These are phyloP conservation scores for Lophium mytilinum DNA, from an alignment of 495 filamentous ascomycete genomes.

Conservation along the genomic window DNA sequence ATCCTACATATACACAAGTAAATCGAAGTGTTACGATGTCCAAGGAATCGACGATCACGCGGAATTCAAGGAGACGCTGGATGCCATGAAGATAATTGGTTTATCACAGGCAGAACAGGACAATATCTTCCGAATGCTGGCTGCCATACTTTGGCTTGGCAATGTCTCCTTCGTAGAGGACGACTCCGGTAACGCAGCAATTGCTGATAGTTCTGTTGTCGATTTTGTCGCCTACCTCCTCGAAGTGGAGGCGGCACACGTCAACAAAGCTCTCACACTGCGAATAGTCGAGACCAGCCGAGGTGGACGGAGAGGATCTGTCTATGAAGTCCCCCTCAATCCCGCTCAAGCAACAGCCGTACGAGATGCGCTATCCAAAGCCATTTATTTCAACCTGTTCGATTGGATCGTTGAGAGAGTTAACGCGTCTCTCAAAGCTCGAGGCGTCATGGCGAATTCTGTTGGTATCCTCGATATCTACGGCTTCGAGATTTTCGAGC, in stretches of 20 bases:
- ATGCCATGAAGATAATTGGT: conserved; percentile 93
- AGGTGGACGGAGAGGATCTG: conserved; percentile 66
- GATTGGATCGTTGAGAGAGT: conserved; percentile 97
- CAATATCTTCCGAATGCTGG: conserved; percentile 92
- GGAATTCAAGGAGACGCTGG: conserved; percentile 85
- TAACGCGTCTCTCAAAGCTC: conserved; percentile 78
- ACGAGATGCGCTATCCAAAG: conserved; percentile 86
- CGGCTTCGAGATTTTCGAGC: conserved; percentile 98
- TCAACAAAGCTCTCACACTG: conserved; percentile 83
- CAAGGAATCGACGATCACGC: conserved; percentile 83
- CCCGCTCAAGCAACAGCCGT: conserved; percentile 85
- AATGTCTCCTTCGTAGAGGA: conserved; percentile 86
- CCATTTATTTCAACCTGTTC: conserved; percentile 94
- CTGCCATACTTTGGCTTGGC: conserved; percentile 88
- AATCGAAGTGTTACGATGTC: conserved; percentile 89
- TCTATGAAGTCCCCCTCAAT: conserved; percentile 92
- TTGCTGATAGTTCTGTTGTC: conserved; percentile 79
- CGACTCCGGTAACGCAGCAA: conserved; percentile 77
- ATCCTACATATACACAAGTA: conserved; percentile 90
- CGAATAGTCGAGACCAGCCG: conserved; percentile 83
- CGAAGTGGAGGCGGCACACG: conserved; percentile 70
- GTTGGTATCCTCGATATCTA: conserved; percentile 99
- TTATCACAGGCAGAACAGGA: conserved; percentile 85
- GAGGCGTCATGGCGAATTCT: conserved; percentile 64
- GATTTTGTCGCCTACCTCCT: conserved; percentile 92